Evolutionary conservation across 805 yeast genomes (phyloP).

Genomic region (Hanseniaspora nectarophila): DNA sequence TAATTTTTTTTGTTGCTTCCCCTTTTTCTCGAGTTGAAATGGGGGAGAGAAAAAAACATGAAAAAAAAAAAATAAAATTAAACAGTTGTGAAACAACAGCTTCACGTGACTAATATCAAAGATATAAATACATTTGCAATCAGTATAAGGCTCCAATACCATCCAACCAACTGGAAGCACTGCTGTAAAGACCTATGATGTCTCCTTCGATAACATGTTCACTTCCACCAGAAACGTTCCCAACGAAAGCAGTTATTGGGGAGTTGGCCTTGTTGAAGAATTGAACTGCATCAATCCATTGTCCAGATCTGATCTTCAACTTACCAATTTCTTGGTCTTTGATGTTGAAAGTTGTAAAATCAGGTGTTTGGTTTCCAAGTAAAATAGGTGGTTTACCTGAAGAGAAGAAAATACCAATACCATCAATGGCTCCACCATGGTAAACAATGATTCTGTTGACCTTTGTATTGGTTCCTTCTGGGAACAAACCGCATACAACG

Average conservation of each 20-base stretch:
- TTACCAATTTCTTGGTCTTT: slow-evolving; percentile 50
- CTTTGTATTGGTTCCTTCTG: slow-evolving; percentile 13
- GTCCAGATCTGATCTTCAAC: slow-evolving; percentile 59
- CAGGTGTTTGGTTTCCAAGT: slow-evolving; percentile 43
- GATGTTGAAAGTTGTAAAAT: slow-evolving; percentile 47
- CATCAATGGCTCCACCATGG: slow-evolving; percentile 73
- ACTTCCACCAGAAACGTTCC: slow-evolving; percentile 60
- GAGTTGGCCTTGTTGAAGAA: slow-evolving; percentile 46
- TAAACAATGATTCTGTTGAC: slow-evolving; percentile 50
- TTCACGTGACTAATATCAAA: too few relatives aligned
- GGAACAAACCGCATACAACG: slow-evolving; percentile 27
- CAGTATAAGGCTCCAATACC: slow-evolving; percentile 57
- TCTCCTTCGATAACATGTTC: slow-evolving; percentile 43
- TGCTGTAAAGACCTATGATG: slow-evolving; percentile 64
- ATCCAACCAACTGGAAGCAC: slow-evolving; percentile 56
- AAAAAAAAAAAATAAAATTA: too few relatives aligned
- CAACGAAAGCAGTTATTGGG: slow-evolving; percentile 45
- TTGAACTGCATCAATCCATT: slow-evolving; percentile 83
- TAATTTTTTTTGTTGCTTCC: too few relatives aligned
- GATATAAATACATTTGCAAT: not conserved
- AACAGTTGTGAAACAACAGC: too few relatives aligned
- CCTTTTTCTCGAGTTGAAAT: too few relatives aligned
- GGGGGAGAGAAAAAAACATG: too few relatives aligned
- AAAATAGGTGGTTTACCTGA: slow-evolving; percentile 21
- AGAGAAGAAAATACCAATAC: slow-evolving; percentile 44